phyloP scores from a whole-genome alignment of 139 green algal genomes.

The Chlamydomonas applanata region DNA sequence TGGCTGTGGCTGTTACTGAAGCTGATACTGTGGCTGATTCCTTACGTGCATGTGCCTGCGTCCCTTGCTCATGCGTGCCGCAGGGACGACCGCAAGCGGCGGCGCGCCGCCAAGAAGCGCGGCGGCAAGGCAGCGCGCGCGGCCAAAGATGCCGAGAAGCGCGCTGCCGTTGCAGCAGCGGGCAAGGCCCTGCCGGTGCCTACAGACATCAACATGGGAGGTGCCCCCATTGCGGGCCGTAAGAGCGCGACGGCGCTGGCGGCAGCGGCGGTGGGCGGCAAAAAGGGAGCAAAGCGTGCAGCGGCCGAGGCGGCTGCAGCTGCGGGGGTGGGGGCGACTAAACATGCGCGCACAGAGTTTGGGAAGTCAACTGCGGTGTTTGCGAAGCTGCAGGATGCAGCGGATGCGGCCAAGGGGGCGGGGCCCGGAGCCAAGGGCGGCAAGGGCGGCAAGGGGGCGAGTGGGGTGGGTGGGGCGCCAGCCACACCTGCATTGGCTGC shows the following conservation, averaged over 20 bases:
- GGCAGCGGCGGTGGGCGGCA: conserved; percentile 4
- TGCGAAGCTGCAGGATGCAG: conserved; percentile 32
- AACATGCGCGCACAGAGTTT: conserved; percentile 44
- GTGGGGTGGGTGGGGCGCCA: background rate
- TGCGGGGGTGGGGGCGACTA: conserved; percentile 11
- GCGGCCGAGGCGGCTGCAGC: conserved; percentile 22
- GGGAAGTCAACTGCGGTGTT: conserved; percentile 61
- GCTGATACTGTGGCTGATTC: too few relatives aligned
- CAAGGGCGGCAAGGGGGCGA: background rate
- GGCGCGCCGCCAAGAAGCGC: conserved; percentile 72
- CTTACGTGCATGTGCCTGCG: too few relatives aligned
- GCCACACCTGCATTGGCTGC: conserved; percentile 4
- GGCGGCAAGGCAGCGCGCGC: conserved; percentile 47
- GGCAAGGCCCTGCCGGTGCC: conserved; percentile 10
- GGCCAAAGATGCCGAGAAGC: conserved; percentile 30
- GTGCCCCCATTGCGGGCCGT: conserved; percentile 41
- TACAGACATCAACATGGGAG: conserved; percentile 4
- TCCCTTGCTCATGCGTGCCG: too few relatives aligned
- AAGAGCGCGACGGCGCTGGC: conserved; percentile 41
- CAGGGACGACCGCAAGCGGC: conserved; percentile 70
- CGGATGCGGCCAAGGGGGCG: too few relatives aligned
- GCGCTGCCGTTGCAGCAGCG: conserved; percentile 21
- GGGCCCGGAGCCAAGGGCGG: background rate
- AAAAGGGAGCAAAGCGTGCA: conserved; percentile 14
- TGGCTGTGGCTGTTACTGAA: too few relatives aligned